Evolutionary conservation across 345 rosid genomes (phyloP).

Genomic region (Geranium rotundifolium): DNA sequence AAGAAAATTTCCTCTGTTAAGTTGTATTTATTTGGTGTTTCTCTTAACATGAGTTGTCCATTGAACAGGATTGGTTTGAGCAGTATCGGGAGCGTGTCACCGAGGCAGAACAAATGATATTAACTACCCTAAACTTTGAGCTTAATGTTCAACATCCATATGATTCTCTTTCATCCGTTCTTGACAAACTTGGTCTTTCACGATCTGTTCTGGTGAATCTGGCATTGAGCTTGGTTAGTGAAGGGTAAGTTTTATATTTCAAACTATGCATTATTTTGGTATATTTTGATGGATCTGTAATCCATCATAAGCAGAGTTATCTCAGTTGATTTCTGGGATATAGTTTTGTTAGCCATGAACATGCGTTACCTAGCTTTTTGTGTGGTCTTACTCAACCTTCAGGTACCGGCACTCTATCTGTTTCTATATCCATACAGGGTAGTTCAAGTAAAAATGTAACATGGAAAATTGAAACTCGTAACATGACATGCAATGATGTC

Average conservation of each 20-base stretch:
- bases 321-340: constrained; percentile 7
- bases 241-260: constrained; percentile 44
- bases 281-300: neutral
- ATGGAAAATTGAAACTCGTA: constrained; percentile 14
- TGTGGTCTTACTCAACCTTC: constrained; percentile 3
- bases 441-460: neutral
- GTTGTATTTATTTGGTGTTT: constrained; percentile 3
- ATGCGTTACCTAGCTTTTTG: too few relatives aligned
- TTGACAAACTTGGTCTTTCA: constrained; percentile 59
- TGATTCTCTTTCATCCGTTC: constrained; percentile 45
- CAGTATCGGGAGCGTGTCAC: constrained; percentile 53
- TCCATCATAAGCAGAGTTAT: constrained; percentile 3
- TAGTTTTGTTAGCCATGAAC: neutral
- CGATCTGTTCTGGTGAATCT: constrained; percentile 50
- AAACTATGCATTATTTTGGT: neutral
- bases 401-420: neutral
- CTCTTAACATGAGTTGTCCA: constrained; percentile 9
- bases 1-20: neutral
- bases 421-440: constrained; percentile 5
- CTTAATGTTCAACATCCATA: constrained; percentile 71
- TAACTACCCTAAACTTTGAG: constrained; percentile 68
- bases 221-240: constrained; percentile 66
- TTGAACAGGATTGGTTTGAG: constrained; percentile 71
- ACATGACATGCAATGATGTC: constrained; percentile 16
- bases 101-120: constrained; percentile 69